These are phyloP conservation scores for Saccharomycopsis sp. DNA, from an alignment of 805 yeast genomes.

Conservation along the genomic window DNA sequence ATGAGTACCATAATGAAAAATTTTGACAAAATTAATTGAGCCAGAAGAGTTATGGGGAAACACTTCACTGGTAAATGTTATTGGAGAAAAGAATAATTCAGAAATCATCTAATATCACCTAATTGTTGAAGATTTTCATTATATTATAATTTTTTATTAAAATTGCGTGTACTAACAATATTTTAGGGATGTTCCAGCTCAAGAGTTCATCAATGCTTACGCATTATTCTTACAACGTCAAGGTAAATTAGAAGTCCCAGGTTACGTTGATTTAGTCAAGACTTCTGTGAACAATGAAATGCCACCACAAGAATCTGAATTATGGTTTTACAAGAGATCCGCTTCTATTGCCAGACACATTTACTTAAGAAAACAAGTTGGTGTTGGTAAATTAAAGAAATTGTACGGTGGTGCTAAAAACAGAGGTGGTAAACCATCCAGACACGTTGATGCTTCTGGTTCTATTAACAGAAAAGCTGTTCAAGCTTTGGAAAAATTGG, in stretches of 20 bases:
- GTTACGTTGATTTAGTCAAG: constrained; percentile 99
- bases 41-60: too few relatives aligned
- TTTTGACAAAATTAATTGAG: too few relatives aligned
- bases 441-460: constrained; percentile 98
- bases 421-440: constrained; percentile 99
- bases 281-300: constrained; percentile 98
- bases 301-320: constrained; percentile 99
- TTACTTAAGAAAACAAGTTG: constrained; percentile 98
- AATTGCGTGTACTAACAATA: constrained; percentile 29
- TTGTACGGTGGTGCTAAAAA: constrained; percentile 98
- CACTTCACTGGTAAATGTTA: too few relatives aligned
- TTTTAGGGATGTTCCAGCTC: constrained; percentile 99
- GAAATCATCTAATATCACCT: too few relatives aligned
- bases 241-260: constrained; percentile 99
- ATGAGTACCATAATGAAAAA: too few relatives aligned
- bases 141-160: constrained; percentile 20
- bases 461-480: constrained; percentile 97
- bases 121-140: background rate
- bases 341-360: constrained; percentile 99
- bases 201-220: constrained; percentile 98
- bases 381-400: constrained; percentile 99
- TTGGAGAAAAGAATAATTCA: too few relatives aligned
- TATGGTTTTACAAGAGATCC: constrained; percentile 99
- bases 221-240: constrained; percentile 99
- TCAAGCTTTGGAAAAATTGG: constrained; percentile 97